A percentile compares a stretch with the other conserved stretches of the same genome.
phyloP scores from a whole-genome alignment of 176 grass and related monocot genomes.

The Areca catechu region DNA sequence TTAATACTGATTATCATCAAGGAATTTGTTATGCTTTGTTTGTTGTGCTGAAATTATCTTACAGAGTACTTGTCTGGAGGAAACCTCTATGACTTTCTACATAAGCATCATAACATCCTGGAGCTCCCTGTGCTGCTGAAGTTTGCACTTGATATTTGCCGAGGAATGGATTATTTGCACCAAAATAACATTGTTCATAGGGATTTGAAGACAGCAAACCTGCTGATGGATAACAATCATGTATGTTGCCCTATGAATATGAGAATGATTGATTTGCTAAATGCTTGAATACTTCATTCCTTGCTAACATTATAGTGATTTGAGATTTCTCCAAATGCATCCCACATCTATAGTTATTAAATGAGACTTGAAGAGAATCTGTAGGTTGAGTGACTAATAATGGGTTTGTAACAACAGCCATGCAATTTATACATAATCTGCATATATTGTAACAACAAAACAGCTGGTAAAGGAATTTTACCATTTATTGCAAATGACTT shows the following conservation, averaged over 20 bases:
- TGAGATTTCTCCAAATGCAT: no score
- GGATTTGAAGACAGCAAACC: conserved; percentile 95
- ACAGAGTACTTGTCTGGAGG: conserved; percentile 98
- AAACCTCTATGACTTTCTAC: conserved; percentile 89
- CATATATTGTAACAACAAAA: no score
- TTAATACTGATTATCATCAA: not conserved
- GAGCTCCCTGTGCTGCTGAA: conserved; percentile 67
- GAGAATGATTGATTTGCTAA: no score
- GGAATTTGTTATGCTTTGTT: not conserved
- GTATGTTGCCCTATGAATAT: conserved; percentile 39
- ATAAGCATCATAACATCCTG: conserved; percentile 67
- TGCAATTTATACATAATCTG: no score
- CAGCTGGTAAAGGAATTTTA: no score
- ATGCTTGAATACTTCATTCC: no score
- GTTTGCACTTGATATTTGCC: conserved; percentile 77
- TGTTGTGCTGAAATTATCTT: conserved; percentile 22
- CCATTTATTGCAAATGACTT: no score
- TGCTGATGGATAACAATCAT: conserved; percentile 87
- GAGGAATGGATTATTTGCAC: conserved; percentile 95
- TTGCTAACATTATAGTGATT: no score
- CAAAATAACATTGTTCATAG: conserved; percentile 88
- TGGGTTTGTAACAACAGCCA: no score
- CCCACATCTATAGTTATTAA: no score
- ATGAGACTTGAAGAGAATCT: no score
- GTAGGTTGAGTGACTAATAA: no score